A percentile compares a stretch with the other conserved stretches of the same genome.
Evolutionary conservation across 192 early-diverging fungal species (phyloP).

Genomic region (Ambispora gerdemannii): DNA sequence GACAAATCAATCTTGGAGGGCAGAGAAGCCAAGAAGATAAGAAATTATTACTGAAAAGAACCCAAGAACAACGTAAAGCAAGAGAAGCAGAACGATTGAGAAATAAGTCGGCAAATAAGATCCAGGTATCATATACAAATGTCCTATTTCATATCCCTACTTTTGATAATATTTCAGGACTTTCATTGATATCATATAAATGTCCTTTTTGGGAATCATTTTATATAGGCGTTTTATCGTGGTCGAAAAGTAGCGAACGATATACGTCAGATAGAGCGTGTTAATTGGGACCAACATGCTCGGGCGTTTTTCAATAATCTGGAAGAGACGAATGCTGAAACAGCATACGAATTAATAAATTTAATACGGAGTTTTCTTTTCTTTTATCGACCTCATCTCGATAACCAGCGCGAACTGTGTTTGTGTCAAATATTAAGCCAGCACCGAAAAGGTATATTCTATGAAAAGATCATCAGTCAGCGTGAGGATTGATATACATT

Average conservation of each 20-base stretch:
- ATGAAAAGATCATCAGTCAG: conserved; percentile 3
- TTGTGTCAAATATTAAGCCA: conserved; percentile 34
- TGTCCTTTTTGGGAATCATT: not conserved
- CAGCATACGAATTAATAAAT: conserved; percentile 1
- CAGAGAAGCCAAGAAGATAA: conserved; percentile 64
- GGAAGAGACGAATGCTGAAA: not conserved
- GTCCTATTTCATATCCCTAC: not conserved
- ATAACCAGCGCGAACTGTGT: conserved; percentile 29
- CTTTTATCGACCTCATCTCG: conserved; percentile 39
- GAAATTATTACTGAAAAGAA: conserved; percentile 59
- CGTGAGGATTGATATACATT: not conserved
- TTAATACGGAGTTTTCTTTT: conserved; percentile 37
- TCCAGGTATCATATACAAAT: conserved; percentile 63
- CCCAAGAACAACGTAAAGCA: conserved; percentile 67
- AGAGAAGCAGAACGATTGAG: conserved; percentile 68
- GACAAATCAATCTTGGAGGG: conserved; percentile 83
- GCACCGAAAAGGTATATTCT: not conserved
- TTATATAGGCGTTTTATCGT: conserved; percentile 53
- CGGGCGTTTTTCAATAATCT: not conserved
- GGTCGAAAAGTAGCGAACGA: conserved; percentile 41
- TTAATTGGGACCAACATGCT: conserved; percentile 39
- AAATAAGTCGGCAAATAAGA: conserved; percentile 50
- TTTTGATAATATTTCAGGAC: not conserved
- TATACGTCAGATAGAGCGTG: conserved; percentile 33
- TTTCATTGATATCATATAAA: not conserved